Evolutionary conservation across 78 protist species (phyloP), one percentile per base, ranked within the genome.

Genomic region (Ministeria vibrans): DNA sequence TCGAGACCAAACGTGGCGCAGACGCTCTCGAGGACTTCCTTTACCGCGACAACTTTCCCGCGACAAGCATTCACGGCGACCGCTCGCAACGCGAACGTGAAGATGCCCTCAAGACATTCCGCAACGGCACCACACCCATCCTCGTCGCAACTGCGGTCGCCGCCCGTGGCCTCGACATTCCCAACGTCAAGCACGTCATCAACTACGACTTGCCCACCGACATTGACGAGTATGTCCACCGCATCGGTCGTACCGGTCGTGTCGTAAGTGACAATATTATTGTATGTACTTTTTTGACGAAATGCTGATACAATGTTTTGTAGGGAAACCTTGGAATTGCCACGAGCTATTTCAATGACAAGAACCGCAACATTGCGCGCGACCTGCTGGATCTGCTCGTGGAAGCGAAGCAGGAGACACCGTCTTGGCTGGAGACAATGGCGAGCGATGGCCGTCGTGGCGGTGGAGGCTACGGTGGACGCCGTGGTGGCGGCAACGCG

Each of bases 201-300:
- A 96, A 98, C 90, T 98, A 86, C 89, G 97, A 95, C 87, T 62
- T 97, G 84, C 99, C 99, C 61, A 46, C 73, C 18, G 82, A 88
- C 39, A 89, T 95, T 70, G 95, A 94, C 78, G 92, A 88, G 2
- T 98, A 97, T 75, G 97, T 96, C 34, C 99, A 98, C 87, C 95
- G 99, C 80, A 98, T 98, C 83, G 99, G 97, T 61, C 87, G 99
- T 28, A 97, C 99, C 1, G 99, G 99, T 27, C 88, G 99, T 53
- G 97, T 93, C 15, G n/a, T n/a, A n/a, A n/a, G n/a, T n/a, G n/a
- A n/a, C n/a, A n/a, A n/a, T n/a, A n/a, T n/a, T n/a, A n/a, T n/a
- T n/a, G n/a, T n/a, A n/a, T n/a, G n/a, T n/a, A n/a, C n/a, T n/a
- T n/a, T n/a, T n/a, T n/a, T n/a, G n/a, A n/a, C n/a, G n/a, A n/a